Conservation (phyloP, 352 stramenopile genomes). For the Phytophthora vignae region DNA sequence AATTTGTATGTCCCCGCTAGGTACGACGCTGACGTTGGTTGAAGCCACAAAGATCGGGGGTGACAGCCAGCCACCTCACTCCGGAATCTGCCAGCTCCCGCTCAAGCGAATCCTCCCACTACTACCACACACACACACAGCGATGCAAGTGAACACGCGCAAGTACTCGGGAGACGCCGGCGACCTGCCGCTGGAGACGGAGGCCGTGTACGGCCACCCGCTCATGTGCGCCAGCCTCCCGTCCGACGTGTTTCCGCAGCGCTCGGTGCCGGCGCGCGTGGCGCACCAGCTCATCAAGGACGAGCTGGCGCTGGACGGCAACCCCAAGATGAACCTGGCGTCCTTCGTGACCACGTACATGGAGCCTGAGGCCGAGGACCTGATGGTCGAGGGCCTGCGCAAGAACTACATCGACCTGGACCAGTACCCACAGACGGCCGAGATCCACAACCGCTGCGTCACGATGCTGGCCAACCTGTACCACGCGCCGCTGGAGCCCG, state of each 20-base stretch:
- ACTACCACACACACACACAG: background rate
- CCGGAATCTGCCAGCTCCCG: constrained; percentile 29
- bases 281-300: constrained; percentile 91
- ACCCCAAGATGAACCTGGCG: constrained; percentile 92
- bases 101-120: constrained; percentile 5
- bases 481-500: constrained; percentile 70
- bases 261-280: constrained; percentile 78
- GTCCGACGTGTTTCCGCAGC: constrained; percentile 66
- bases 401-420: constrained; percentile 95
- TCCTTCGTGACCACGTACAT: constrained; percentile 95
- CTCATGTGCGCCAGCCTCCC: constrained; percentile 79
- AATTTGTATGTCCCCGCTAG: constrained; percentile 21
- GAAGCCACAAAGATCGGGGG: constrained; percentile 36
- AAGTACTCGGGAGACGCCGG: constrained; percentile 40
- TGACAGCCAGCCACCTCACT: constrained; percentile 10
- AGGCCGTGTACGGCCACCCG: constrained; percentile 85
- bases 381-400: constrained; percentile 87
- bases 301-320: constrained; percentile 90
- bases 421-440: constrained; percentile 93
- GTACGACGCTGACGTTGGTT: constrained; percentile 24
- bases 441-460: constrained; percentile 94
- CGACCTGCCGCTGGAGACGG: constrained; percentile 44
- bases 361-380: constrained; percentile 91
- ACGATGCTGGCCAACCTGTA: constrained; percentile 94
- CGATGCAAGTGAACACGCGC: constrained; percentile 56